Percentiles rank a stretch among this genome's conserved stretches.
Conservation (phyloP, 495 filamentous ascomycete species). For the Aspergillus indologenus region DNA sequence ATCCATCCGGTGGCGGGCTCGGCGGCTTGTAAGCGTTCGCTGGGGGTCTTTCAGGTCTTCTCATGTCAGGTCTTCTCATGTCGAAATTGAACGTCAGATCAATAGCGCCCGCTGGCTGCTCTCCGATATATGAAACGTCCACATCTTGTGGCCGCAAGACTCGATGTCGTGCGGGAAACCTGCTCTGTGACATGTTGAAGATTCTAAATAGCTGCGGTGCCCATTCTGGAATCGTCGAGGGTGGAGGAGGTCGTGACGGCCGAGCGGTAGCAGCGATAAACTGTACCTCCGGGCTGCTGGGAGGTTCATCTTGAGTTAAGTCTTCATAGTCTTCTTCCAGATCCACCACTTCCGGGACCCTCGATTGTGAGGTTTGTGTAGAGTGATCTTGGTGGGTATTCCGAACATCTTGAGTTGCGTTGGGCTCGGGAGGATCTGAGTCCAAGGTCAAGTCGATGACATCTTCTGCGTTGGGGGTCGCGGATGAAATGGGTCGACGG, state of each 20-base stretch:
- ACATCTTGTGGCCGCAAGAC: background rate
- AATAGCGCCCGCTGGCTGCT: conserved; percentile 14
- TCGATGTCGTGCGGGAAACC: background rate
- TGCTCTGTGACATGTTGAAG: background rate
- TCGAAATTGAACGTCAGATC: conserved; percentile 29
- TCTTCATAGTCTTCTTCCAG: conserved; percentile 26
- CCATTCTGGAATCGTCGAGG: too few relatives aligned
- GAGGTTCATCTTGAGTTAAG: conserved; percentile 15
- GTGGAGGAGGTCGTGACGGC: conserved; percentile 10
- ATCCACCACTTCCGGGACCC: conserved; percentile 36
- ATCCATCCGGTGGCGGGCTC: conserved; percentile 55
- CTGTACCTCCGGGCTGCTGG: conserved; percentile 40
- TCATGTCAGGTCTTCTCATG: conserved; percentile 18
- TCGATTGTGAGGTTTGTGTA: conserved; percentile 35
- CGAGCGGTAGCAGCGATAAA: conserved; percentile 32
- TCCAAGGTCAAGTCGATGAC: conserved; percentile 58
- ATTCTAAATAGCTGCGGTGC: too few relatives aligned
- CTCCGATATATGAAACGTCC: conserved; percentile 23
- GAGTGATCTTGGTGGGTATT: conserved; percentile 17
- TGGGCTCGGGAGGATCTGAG: conserved; percentile 35
- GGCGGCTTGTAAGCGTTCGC: conserved; percentile 58
- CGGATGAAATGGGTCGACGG: conserved; percentile 43
- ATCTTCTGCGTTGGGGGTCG: conserved; percentile 26
- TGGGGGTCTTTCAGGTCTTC: conserved; percentile 26
- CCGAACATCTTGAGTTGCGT: conserved; percentile 2